phyloP scores from a whole-genome alignment of 2,329 filamentous ascomycete genomes.

The Lachnellula arida region DNA sequence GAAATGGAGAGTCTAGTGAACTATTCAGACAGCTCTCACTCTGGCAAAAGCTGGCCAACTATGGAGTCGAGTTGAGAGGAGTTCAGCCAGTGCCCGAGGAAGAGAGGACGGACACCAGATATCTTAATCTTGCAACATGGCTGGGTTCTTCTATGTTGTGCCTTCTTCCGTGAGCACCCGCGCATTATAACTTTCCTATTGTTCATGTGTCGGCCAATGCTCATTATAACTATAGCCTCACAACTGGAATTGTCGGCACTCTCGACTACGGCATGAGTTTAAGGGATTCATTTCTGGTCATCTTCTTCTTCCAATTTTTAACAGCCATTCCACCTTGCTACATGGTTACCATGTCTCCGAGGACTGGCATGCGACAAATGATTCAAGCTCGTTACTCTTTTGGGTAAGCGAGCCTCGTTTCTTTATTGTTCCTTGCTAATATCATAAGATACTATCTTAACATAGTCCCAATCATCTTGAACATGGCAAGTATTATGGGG shows the following conservation, averaged over 20 bases:
- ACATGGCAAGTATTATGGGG: constrained; percentile 58
- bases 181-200: constrained; percentile 5
- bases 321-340: constrained; percentile 51
- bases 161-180: constrained; percentile 47
- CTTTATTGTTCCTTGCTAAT: too few species aligned
- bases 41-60: constrained; percentile 9
- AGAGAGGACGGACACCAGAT: constrained; percentile 48
- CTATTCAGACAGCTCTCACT: too few species aligned
- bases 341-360: constrained; percentile 53
- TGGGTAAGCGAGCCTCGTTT: constrained; percentile 37
- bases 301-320: constrained; percentile 58
- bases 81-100: constrained; percentile 52
- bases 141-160: constrained; percentile 47
- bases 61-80: constrained; percentile 49
- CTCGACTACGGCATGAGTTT: constrained; percentile 49
- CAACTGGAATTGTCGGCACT: constrained; percentile 60
- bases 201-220: too few species aligned
- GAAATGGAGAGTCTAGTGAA: too few species aligned
- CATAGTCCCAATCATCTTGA: constrained; percentile 40
- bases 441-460: too few species aligned
- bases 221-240: constrained; percentile 40
- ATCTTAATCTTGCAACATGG: constrained; percentile 53
- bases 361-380: constrained; percentile 62
- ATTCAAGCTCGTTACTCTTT: constrained; percentile 61
- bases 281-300: constrained; percentile 47